Evolutionary conservation across 2,329 filamentous ascomycete species (phyloP).

Genomic region (Chaetomium strumarium): DNA sequence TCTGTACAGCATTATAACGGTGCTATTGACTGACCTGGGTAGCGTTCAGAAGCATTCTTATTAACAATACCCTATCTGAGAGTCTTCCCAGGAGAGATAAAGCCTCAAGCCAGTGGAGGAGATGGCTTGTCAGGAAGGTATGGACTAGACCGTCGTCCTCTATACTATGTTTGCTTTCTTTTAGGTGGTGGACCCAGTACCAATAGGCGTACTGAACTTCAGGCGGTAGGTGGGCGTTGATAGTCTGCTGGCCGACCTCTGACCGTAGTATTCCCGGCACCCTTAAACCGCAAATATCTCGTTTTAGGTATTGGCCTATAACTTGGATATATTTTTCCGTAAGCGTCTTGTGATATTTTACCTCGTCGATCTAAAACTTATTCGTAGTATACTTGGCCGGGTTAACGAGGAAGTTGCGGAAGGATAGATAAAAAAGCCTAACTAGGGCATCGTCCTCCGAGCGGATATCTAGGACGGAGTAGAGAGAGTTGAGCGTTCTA

Average conservation of each 20-base stretch:
- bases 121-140: constrained; percentile 5
- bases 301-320: constrained; percentile 28
- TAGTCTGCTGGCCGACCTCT: constrained; percentile 20
- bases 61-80: constrained; percentile 4
- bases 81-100: constrained; percentile 6
- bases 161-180: constrained; percentile 1
- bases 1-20: not conserved
- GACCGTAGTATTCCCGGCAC: constrained; percentile 23
- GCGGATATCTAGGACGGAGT: constrained; percentile 31
- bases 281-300: constrained; percentile 32
- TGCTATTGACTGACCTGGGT: not conserved
- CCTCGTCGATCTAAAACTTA: constrained; percentile 34
- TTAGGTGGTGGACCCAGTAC: constrained; percentile 9
- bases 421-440: constrained; percentile 31
- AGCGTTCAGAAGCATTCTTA: not conserved
- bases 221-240: constrained; percentile 25
- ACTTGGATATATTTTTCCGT: constrained; percentile 32
- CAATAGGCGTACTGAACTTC: constrained; percentile 35
- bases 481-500: constrained; percentile 27
- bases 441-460: constrained; percentile 21
- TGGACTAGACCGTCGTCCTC: constrained; percentile 1
- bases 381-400: constrained; percentile 22
- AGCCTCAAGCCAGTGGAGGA: constrained; percentile 16
- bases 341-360: constrained; percentile 27
- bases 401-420: constrained; percentile 34